Base-by-base conservation (phyloP, 768 basidiomycete species). In the Tephrocybe sp. region DNA sequence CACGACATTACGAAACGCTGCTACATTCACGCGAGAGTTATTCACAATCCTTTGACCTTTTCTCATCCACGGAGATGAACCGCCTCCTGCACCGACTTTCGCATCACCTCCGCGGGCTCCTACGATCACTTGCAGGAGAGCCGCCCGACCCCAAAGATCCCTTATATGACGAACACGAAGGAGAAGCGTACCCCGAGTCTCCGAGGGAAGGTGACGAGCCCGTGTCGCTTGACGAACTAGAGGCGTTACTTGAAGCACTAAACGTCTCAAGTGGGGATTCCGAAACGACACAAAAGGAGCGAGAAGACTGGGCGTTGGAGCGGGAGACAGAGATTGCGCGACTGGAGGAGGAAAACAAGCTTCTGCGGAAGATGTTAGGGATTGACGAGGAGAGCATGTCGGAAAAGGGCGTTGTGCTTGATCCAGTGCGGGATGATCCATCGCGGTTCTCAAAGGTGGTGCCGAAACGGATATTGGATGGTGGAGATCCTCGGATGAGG, bases 1-100 rank as follows among this genome's bases (percentile, higher is more conserved):
- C 88, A 43, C 83, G 86, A 42, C 94, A 98, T 63, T 98, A 98
- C 66, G 94, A 97, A 62, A 70, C 76, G 10, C 77, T 97, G 9
- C 79, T 97, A 24, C 71, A 79, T 23, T 69, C 82, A 2, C 84
- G 81, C 37, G 86, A 86, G 56, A 75, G 74, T 13, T 79, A 83
- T 24, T 70, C 67, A 36, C 65, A 77, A 46, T 76, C 80, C 46
- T 65, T 72, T 33, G 82, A 86, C 62, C 73, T 86, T 18, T 70
- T 78, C 27, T 71, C 75, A 31, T 78, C 82, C 45, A 75, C 82
- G 1, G 79, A 83, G 56, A 75, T 83, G 25, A 72, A 81, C 1
- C 68, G 76, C n/a, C 80, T 87, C 36, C 73, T 95, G 19, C 81
- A 85, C 50, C 83, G 88, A 34, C 79, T 95, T 36, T 74, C 84